Percentiles rank a stretch among this genome's conserved stretches.
phyloP scores from a whole-genome alignment of 139 green algal genomes.

The Haematococcus sp. region DNA sequence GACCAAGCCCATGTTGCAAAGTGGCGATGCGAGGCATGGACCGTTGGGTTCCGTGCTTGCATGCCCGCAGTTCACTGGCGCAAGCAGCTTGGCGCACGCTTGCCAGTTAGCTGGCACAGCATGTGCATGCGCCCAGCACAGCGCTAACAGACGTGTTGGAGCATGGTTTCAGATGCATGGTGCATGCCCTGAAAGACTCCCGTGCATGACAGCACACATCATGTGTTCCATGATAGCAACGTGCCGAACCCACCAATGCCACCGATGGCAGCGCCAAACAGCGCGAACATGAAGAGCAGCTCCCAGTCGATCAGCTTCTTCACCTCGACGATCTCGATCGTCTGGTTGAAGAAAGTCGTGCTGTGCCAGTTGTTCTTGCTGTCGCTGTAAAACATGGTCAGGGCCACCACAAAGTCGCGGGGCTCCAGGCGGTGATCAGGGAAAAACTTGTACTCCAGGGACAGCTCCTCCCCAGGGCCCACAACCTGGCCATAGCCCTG shows the following conservation, averaged over 20 bases:
- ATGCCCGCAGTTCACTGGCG: neutral
- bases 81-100: neutral
- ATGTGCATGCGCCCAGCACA: no score
- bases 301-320: slow-evolving; percentile 62
- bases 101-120: no score
- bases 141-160: no score
- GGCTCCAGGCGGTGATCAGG: slow-evolving; percentile 44
- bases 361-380: slow-evolving; percentile 19
- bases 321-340: slow-evolving; percentile 61
- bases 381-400: slow-evolving; percentile 54
- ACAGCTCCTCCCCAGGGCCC: slow-evolving; percentile 49
- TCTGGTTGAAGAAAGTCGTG: slow-evolving; percentile 77
- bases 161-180: no score
- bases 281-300: slow-evolving; percentile 53
- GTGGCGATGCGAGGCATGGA: no score
- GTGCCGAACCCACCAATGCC: slow-evolving; percentile 43
- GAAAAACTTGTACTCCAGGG: slow-evolving; percentile 66
- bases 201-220: no score
- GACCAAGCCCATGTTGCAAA: no score
- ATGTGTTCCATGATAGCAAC: neutral
- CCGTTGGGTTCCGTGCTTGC: no score
- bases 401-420: slow-evolving; percentile 47
- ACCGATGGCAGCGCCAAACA: slow-evolving; percentile 37
- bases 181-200: no score
- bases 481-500: slow-evolving; percentile 54